A percentile compares a stretch with the other conserved stretches of the same genome.
phyloP scores from a whole-genome alignment of 805 yeast species.

The Saturnispora bothae region DNA sequence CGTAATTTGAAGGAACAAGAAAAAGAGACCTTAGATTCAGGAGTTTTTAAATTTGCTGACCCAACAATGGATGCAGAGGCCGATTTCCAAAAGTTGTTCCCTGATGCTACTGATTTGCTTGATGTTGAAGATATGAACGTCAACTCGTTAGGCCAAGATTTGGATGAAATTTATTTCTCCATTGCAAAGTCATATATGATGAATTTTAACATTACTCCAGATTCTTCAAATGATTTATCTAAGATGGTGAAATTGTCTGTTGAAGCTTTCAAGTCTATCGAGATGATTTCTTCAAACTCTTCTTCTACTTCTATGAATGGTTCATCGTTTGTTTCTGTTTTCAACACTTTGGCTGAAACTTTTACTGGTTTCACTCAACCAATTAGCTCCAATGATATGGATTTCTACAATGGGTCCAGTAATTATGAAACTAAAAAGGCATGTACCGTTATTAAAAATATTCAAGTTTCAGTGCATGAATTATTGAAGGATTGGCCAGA shows the following conservation, averaged over 20 bases:
- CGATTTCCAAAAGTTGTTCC: conserved; percentile 77
- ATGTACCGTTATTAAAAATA: conserved; percentile 33
- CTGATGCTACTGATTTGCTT: conserved; percentile 68
- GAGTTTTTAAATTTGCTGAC: conserved; percentile 56
- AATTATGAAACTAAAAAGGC: conserved; percentile 54
- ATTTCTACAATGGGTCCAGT: conserved; percentile 60
- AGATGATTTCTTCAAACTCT: conserved; percentile 17
- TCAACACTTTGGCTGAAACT: conserved; percentile 27
- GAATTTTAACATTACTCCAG: conserved; percentile 25
- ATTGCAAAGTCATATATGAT: conserved; percentile 41
- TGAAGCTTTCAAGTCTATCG: conserved; percentile 22
- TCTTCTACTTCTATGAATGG: conserved; percentile 19
- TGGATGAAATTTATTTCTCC: conserved; percentile 37
- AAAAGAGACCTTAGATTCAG: conserved; percentile 45
- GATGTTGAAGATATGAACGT: conserved; percentile 25
- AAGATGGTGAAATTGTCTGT: conserved; percentile 31
- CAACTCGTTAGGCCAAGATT: conserved; percentile 8
- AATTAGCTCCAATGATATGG: conserved; percentile 23
- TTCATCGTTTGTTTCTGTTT: conserved; percentile 27
- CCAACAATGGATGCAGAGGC: conserved; percentile 58
- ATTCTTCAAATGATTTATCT: conserved; percentile 19
- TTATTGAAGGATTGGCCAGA: conserved; percentile 80
- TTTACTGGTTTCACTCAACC: conserved; percentile 22
- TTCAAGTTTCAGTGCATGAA: conserved; percentile 35
- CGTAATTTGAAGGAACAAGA: conserved; percentile 60